phyloP scores from a whole-genome alignment of 2,329 filamentous ascomycete genomes.

The Sporothrix globosa region DNA sequence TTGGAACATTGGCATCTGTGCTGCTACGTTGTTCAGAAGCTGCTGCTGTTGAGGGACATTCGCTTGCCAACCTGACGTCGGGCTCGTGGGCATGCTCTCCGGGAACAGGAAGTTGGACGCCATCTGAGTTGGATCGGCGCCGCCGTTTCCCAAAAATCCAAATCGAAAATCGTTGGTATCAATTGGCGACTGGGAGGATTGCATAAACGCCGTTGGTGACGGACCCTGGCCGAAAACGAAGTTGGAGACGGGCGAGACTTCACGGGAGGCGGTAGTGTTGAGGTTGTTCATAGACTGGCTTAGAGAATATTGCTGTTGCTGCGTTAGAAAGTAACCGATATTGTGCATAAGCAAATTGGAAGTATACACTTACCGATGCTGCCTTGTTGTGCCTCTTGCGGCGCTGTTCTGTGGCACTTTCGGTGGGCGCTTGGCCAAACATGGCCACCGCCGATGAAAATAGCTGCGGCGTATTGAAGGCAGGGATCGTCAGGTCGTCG shows the following conservation, averaged over 20 bases:
- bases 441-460: constrained; percentile 34
- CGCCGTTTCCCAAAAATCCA: constrained; percentile 26
- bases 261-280: constrained; percentile 54
- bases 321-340: constrained; percentile 39
- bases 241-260: constrained; percentile 59
- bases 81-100: constrained; percentile 34
- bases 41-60: constrained; percentile 29
- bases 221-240: constrained; percentile 57
- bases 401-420: constrained; percentile 12
- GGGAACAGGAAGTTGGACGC: constrained; percentile 31
- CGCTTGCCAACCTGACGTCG: constrained; percentile 31
- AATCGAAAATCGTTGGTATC: constrained; percentile 46
- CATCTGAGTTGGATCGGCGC: constrained; percentile 28
- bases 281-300: constrained; percentile 56
- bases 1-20: constrained; percentile 33
- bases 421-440: neutral
- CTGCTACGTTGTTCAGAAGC: constrained; percentile 17
- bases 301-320: constrained; percentile 54
- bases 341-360: neutral
- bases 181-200: constrained; percentile 53
- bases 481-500: constrained; percentile 29
- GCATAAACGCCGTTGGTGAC: constrained; percentile 54
- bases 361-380: constrained; percentile 47
- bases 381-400: constrained; percentile 46
- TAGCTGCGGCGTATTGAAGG: constrained; percentile 30